Evolutionary conservation across 2,329 filamentous ascomycete species (phyloP).

Genomic region (Fusarium pseudograminearum): DNA sequence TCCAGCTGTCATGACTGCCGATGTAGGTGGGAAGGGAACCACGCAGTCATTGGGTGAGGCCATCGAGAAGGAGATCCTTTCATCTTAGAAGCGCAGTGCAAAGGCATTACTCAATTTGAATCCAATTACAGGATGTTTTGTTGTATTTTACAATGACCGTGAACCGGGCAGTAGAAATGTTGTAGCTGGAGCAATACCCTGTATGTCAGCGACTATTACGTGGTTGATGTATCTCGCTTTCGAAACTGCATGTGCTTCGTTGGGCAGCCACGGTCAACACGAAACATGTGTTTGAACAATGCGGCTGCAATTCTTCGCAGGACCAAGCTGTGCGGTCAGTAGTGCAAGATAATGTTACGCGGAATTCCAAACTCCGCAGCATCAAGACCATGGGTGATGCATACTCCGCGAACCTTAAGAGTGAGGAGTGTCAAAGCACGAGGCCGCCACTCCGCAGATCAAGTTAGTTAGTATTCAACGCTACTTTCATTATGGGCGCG

Average conservation of each 20-base stretch:
- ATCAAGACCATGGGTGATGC: background rate
- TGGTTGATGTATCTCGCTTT: background rate
- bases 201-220: no score
- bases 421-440: background rate
- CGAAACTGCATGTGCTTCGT: background rate
- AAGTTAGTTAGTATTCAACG: background rate
- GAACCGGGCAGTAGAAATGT: background rate
- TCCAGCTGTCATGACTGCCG: conserved; percentile 47
- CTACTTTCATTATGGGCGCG: background rate
- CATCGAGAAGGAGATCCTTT: conserved; percentile 34
- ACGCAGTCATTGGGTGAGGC: conserved; percentile 42
- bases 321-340: no score
- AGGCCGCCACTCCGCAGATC: background rate
- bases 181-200: background rate
- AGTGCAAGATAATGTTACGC: background rate
- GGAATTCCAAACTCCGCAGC: background rate
- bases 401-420: background rate
- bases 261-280: background rate
- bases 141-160: background rate
- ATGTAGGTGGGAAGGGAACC: conserved; percentile 49
- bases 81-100: background rate
- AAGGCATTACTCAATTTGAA: background rate
- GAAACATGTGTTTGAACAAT: background rate
- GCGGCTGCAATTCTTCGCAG: background rate
- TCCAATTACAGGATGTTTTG: fast-evolving